phyloP scores from a whole-genome alignment of 148 eudicot genomes.

The Arctostaphylos glauca region DNA sequence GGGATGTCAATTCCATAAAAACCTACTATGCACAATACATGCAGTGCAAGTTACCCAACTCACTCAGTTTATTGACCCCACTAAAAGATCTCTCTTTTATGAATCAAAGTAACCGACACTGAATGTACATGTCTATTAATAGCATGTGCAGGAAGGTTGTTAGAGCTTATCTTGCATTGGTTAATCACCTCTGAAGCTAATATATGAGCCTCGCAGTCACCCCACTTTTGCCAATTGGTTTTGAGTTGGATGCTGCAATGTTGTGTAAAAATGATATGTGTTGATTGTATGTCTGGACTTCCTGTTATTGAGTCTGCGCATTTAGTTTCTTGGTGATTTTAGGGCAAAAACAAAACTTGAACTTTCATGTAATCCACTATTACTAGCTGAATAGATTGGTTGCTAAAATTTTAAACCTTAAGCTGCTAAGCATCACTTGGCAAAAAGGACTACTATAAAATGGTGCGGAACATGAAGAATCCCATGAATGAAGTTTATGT shows the following conservation, averaged over 20 bases:
- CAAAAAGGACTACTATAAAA: background rate
- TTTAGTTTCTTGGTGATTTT: background rate
- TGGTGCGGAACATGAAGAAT: background rate
- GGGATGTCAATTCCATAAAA: too few relatives aligned
- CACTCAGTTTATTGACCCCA: too few relatives aligned
- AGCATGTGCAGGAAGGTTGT: background rate
- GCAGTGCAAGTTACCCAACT: too few relatives aligned
- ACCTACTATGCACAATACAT: too few relatives aligned
- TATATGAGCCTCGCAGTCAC: too few relatives aligned
- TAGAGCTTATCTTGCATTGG: background rate
- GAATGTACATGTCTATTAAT: background rate
- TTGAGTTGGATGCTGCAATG: background rate
- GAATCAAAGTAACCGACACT: too few relatives aligned
- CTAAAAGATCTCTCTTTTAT: too few relatives aligned
- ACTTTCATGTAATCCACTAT: background rate
- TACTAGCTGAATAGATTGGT: background rate
- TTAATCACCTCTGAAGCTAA: background rate
- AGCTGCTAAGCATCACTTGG: background rate
- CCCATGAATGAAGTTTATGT: background rate
- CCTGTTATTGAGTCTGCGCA: background rate
- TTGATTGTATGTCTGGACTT: background rate
- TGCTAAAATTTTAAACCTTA: background rate
- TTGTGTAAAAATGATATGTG: background rate
- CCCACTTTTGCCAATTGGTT: background rate
- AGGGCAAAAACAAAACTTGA: background rate